Evolutionary conservation across 108 stramenopile species (phyloP).

Genomic region (Discostella stelligeroides): DNA sequence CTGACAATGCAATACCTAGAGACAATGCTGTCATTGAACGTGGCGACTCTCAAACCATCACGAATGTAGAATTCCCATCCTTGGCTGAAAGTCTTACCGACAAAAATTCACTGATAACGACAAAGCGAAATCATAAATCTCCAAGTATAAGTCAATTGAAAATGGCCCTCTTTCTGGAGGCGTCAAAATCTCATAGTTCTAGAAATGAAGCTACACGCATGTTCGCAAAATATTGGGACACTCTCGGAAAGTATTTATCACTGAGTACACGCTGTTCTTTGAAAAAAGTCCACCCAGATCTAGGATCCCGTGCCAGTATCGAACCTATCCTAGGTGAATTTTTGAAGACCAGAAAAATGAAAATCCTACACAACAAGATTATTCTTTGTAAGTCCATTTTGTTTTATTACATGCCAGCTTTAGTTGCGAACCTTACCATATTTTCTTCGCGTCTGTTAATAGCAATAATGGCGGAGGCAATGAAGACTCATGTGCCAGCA

Average conservation of each 20-base stretch:
- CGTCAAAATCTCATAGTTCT: conserved; percentile 39
- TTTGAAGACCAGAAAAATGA: conserved; percentile 64
- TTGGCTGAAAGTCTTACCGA: too few species aligned
- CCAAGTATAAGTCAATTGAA: conserved; percentile 29
- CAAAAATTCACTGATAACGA: background rate
- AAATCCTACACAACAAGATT: conserved; percentile 77
- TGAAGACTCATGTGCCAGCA: conserved; percentile 17
- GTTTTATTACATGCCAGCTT: background rate
- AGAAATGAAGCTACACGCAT: conserved; percentile 51
- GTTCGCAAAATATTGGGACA: conserved; percentile 80
- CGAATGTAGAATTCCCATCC: too few species aligned
- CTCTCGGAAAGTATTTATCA: conserved; percentile 43
- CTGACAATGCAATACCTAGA: background rate
- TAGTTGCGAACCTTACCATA: background rate
- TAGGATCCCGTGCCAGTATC: conserved; percentile 27
- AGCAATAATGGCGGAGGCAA: conserved; percentile 50
- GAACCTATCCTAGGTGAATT: conserved; percentile 52
- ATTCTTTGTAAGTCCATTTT: conserved; percentile 54
- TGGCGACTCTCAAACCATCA: background rate
- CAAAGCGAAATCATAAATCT: background rate
- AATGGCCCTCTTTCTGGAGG: conserved; percentile 43
- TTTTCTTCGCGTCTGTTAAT: background rate
- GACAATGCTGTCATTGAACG: background rate
- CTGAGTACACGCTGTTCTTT: background rate
- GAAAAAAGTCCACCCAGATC: conserved; percentile 28